Conservation (phyloP, 768 basidiomycete genomes). For the Suillus decipiens region DNA sequence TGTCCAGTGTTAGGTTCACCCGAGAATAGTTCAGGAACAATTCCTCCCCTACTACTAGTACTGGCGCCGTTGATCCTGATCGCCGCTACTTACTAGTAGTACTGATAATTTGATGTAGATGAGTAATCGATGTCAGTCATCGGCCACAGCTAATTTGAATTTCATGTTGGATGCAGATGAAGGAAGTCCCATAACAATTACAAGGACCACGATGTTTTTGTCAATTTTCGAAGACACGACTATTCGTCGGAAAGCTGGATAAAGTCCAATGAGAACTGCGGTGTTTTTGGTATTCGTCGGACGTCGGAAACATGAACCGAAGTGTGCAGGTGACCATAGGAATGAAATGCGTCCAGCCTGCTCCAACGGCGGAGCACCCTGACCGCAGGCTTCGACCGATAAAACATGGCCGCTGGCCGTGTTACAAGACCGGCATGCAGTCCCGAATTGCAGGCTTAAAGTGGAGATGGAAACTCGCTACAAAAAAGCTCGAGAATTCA, state of each 20-base stretch:
- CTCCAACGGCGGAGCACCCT: not conserved
- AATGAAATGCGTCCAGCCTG: not conserved
- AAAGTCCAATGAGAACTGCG: too few species aligned
- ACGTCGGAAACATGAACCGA: not conserved
- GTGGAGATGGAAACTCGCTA: not conserved
- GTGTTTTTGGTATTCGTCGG: too few species aligned
- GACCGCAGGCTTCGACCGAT: not conserved
- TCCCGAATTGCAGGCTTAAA: not conserved
- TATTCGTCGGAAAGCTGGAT: too few species aligned
- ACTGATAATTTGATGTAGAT: not conserved
- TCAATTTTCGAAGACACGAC: too few species aligned
- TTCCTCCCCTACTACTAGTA: not conserved
- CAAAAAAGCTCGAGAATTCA: not conserved
- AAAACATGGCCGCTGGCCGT: too few species aligned
- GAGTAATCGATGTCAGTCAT: not conserved
- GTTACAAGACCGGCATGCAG: not conserved
- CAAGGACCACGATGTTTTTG: too few species aligned
- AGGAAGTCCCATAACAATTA: too few species aligned
- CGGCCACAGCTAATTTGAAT: not conserved
- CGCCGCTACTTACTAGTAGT: too few species aligned
- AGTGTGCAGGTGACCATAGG: not conserved
- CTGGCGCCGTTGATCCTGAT: not conserved
- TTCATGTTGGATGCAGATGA: not conserved
- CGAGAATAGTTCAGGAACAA: not conserved
- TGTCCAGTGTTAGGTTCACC: not conserved